Conservation (phyloP, 768 basidiomycete genomes). For the Psilocybe azurescens region DNA sequence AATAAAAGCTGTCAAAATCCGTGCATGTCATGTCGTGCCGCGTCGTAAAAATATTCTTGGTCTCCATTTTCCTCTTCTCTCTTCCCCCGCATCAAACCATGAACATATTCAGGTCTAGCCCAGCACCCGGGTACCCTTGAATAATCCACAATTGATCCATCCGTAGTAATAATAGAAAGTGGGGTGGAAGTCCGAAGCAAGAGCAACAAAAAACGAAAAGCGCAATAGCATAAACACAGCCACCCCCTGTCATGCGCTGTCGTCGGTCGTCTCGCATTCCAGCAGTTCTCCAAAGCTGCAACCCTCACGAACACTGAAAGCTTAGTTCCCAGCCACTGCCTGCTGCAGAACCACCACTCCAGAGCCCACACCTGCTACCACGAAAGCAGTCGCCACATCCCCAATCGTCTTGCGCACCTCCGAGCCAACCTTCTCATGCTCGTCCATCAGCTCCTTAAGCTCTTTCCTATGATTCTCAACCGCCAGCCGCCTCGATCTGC, state of each 20-base stretch:
- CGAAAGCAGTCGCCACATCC: slow-evolving; percentile 80
- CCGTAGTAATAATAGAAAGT: not conserved
- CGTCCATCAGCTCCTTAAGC: slow-evolving; percentile 64
- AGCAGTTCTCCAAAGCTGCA: too few relatives aligned
- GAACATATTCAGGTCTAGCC: too few relatives aligned
- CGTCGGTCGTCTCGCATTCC: too few relatives aligned
- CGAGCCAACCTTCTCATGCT: slow-evolving; percentile 55
- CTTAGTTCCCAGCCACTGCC: slow-evolving; percentile 21
- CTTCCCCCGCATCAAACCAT: too few relatives aligned
- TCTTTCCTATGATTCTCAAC: slow-evolving; percentile 77
- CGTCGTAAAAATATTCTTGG: not conserved
- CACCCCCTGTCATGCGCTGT: not conserved
- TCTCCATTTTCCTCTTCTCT: not conserved
- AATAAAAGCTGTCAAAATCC: not conserved
- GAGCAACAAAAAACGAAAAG: not conserved
- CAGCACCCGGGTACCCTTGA: not conserved
- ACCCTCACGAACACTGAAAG: not conserved
- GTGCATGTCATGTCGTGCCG: not conserved
- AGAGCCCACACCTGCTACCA: slow-evolving; percentile 60
- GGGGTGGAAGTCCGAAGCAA: not conserved
- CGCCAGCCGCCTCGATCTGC: slow-evolving; percentile 77
- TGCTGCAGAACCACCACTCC: slow-evolving; percentile 77
- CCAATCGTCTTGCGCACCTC: slow-evolving; percentile 87
- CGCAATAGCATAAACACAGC: not conserved
- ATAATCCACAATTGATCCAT: not conserved